These are phyloP conservation scores for Cephalotrichum gorgonifer DNA, from an alignment of 2,329 filamentous ascomycete species.

Conservation along the genomic window DNA sequence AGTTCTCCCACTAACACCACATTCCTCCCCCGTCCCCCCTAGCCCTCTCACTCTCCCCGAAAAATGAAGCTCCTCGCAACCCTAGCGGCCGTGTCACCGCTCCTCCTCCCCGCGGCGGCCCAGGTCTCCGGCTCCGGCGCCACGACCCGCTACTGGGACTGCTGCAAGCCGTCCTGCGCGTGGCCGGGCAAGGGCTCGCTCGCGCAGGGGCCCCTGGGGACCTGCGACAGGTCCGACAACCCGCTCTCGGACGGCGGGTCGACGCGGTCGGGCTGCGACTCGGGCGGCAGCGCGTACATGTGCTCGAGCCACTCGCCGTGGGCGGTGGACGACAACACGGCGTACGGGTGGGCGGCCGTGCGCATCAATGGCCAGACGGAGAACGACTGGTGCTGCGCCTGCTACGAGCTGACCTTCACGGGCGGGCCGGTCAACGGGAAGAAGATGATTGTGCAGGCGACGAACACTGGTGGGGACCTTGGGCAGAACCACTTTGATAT, in stretches of 20 bases:
- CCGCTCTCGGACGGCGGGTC: constrained; percentile 37
- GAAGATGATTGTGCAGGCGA: constrained; percentile 54
- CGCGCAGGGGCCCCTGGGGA: constrained; percentile 36
- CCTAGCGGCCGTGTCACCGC: constrained; percentile 8
- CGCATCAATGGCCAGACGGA: constrained; percentile 44
- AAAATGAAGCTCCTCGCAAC: constrained; percentile 4
- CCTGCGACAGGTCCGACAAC: constrained; percentile 44
- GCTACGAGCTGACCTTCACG: constrained; percentile 48
- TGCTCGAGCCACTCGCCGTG: constrained; percentile 54
- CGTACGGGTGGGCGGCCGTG: constrained; percentile 57
- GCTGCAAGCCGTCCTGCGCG: constrained; percentile 60
- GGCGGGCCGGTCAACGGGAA: constrained; percentile 43
- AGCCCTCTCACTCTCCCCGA: not conserved
- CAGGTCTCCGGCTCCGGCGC: constrained; percentile 1
- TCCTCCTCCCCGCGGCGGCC: not conserved
- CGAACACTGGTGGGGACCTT: constrained; percentile 51
- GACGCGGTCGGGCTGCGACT: constrained; percentile 36
- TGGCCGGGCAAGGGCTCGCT: constrained; percentile 44
- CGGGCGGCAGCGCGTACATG: constrained; percentile 39
- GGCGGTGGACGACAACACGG: constrained; percentile 44
- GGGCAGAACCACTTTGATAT: constrained; percentile 49
- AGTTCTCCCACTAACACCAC: not conserved
- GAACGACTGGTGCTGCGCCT: constrained; percentile 55
- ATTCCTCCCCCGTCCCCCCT: not conserved
- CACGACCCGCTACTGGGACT: constrained; percentile 44